Evolutionary conservation across 2,329 filamentous ascomycete genomes (phyloP).

Genomic region (Colletotrichum cordylinicola): DNA sequence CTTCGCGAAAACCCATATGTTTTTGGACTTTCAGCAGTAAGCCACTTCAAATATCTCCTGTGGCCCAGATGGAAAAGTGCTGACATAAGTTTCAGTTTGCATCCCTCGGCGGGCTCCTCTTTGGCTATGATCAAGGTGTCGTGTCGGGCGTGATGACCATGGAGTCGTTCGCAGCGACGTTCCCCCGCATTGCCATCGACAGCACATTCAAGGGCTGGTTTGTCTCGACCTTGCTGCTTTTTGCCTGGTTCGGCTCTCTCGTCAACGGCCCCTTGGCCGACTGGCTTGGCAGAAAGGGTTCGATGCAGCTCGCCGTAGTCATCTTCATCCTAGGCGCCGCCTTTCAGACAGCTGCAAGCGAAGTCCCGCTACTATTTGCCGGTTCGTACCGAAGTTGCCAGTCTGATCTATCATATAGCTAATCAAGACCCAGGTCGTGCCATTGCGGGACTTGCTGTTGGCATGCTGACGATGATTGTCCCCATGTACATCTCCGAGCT

Average conservation of each 20-base stretch:
- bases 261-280: conserved; percentile 44
- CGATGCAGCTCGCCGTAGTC: conserved; percentile 38
- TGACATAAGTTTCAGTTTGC: conserved; percentile 27
- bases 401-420: neutral
- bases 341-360: conserved; percentile 46
- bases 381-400: neutral
- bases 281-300: conserved; percentile 36
- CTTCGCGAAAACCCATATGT: conserved; percentile 47
- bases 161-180: conserved; percentile 43
- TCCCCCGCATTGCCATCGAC: conserved; percentile 45
- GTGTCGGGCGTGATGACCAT: conserved; percentile 51
- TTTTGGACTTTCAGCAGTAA: conserved; percentile 47
- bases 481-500: conserved; percentile 54
- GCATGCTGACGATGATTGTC: conserved; percentile 43
- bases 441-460: conserved; percentile 49
- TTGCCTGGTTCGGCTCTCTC: conserved; percentile 55
- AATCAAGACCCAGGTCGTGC: conserved; percentile 37
- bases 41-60: neutral
- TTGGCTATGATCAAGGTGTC: conserved; percentile 58
- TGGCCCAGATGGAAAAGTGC: neutral
- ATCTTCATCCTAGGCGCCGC: conserved; percentile 47
- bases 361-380: conserved; percentile 42
- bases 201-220: conserved; percentile 58
- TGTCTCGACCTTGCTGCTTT: conserved; percentile 52
- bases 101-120: conserved; percentile 47